Evolutionary conservation across 495 filamentous ascomycete genomes (phyloP), one percentile per base, ranked within the genome.

Genomic region (Bombardia bombarda): DNA sequence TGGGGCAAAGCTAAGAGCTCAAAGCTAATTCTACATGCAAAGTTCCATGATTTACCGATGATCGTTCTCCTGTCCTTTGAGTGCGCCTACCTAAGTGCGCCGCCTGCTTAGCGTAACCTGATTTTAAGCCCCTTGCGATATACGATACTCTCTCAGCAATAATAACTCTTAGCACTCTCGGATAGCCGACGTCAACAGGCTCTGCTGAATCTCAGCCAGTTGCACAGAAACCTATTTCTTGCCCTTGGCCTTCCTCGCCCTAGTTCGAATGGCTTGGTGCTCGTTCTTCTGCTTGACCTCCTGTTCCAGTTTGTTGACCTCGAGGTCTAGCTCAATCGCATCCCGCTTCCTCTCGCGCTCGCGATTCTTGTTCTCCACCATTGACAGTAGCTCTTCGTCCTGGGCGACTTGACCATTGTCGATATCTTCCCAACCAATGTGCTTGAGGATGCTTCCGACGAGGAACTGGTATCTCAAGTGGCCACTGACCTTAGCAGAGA

Each of bases 341-440:
- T 56, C 38, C 5, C 51, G 56, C 31, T 46, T 55, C 40, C 55
- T 45, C 28, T 62, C 51, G 32, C 55, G 46, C 32, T 60, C 43
- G n/a, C 49, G 49, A 9, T 43, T 46, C 18, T 47, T 43, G 26
- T 60, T 50, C 28, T 61, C 52, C 13, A 50, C 34, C 1, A 42
- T 31, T 3, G 54, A 40, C 40, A 69, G 43, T 10, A 53, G 53
- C 23, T 51, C 47, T 49, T 68, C 55, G 12, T 75, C 64, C 38
- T 55, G 62, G 25, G 49, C 56, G 13, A 77, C 66, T 34, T 72
- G 61, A 4, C 41, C 56, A 28, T 48, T 50, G 44, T 74, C 65
- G 31, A 78, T 54, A 46, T 83, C 75, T 40, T 75, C 76, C 62
- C 75, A 79, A 26, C 69, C 68, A 40, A 79, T 62, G 49, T 67